Evolutionary conservation across 2,329 filamentous ascomycete species (phyloP).

Genomic region (Nannizziopsis barbatae): DNA sequence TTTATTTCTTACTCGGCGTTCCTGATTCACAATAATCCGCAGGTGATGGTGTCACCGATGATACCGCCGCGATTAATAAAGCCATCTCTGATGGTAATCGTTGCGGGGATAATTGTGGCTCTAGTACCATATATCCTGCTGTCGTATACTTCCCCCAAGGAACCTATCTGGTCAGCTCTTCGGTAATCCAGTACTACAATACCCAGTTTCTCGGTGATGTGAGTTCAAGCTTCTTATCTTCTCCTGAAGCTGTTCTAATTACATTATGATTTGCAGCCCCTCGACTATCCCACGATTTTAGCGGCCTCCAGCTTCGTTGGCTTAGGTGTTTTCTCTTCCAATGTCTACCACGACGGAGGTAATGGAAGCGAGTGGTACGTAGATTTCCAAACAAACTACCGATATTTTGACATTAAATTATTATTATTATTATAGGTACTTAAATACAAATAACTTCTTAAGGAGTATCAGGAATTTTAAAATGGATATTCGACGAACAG

Average conservation of each 20-base stretch:
- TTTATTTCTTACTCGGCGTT: neutral
- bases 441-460: constrained; percentile 21
- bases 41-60: constrained; percentile 60
- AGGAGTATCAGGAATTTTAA: constrained; percentile 18
- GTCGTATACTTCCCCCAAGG: constrained; percentile 68
- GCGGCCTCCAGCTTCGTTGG: constrained; percentile 19
- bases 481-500: constrained; percentile 22
- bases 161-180: constrained; percentile 18
- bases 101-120: constrained; percentile 73
- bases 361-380: constrained; percentile 16
- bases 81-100: constrained; percentile 54
- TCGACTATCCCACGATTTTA: constrained; percentile 17
- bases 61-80: constrained; percentile 75
- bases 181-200: constrained; percentile 21
- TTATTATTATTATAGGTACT: constrained; percentile 13
- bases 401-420: too few species aligned
- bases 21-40: constrained; percentile 21
- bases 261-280: neutral
- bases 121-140: constrained; percentile 65
- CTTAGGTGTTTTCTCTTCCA: constrained; percentile 17
- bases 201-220: constrained; percentile 19
- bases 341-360: constrained; percentile 16
- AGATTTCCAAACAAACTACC: too few species aligned
- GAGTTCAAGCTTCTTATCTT: too few species aligned
- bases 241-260: too few species aligned